Conservation (phyloP, 2,329 filamentous ascomycete genomes). For the Paracamarosporium sp. region DNA sequence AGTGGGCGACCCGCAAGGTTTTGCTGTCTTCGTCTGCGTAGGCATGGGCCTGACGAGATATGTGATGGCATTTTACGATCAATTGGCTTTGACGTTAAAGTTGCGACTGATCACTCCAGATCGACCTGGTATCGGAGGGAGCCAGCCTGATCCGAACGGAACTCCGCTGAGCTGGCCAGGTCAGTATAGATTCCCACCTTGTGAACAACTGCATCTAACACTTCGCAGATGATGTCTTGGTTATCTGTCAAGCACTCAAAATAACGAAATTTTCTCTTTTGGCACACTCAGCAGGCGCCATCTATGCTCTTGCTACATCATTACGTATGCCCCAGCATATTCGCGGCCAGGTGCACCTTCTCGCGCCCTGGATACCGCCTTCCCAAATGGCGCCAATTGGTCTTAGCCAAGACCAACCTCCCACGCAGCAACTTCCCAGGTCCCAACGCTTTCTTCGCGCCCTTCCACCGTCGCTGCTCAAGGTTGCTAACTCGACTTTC, state of each 20-base stretch:
- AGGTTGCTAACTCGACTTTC: slow-evolving; percentile 93
- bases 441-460: slow-evolving; percentile 90
- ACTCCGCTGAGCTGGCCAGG: slow-evolving; percentile 94
- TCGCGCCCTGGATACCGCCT: slow-evolving; percentile 96
- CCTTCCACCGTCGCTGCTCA: slow-evolving; percentile 87
- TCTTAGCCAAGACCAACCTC: slow-evolving; percentile 74
- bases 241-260: slow-evolving; percentile 89
- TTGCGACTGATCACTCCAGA: slow-evolving; percentile 92
- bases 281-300: slow-evolving; percentile 95
- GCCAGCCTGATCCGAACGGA: slow-evolving; percentile 82
- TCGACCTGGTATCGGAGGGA: slow-evolving; percentile 90
- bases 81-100: slow-evolving; percentile 86
- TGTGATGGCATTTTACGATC: slow-evolving; percentile 96
- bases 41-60: slow-evolving; percentile 97
- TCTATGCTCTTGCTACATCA: slow-evolving; percentile 94
- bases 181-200: slow-evolving; percentile 52
- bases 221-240: slow-evolving; percentile 76
- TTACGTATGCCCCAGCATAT: slow-evolving; percentile 96
- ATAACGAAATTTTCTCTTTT: slow-evolving; percentile 97
- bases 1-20: slow-evolving; percentile 90
- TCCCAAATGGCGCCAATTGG: slow-evolving; percentile 60
- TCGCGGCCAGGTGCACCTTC: slow-evolving; percentile 87
- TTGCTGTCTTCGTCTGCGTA: slow-evolving; percentile 93
- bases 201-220: too few species aligned
- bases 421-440: slow-evolving; percentile 85